Percentiles rank a stretch among this genome's conserved stretches.
Conservation (phyloP, 768 basidiomycete species). For the Agrocybe chaxingu region DNA sequence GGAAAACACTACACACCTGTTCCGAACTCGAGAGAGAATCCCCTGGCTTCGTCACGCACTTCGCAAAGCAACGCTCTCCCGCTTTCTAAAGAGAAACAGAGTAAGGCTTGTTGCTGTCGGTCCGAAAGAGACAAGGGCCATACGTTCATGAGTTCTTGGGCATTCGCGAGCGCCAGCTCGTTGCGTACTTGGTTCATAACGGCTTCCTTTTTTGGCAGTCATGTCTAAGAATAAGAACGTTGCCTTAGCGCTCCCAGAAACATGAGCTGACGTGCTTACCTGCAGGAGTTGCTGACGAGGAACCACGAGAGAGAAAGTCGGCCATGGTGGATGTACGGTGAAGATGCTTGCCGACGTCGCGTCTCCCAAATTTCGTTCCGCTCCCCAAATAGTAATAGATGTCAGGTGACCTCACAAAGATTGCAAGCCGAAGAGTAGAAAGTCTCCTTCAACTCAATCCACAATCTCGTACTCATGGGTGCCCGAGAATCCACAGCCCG, state of each 20-base stretch:
- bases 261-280: constrained; percentile 17
- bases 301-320: constrained; percentile 43
- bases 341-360: no score
- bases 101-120: background rate
- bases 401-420: no score
- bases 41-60: constrained; percentile 77
- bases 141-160: constrained; percentile 81
- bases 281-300: constrained; percentile 25
- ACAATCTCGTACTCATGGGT: constrained; percentile 46
- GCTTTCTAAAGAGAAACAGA: constrained; percentile 54
- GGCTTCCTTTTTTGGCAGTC: constrained; percentile 47
- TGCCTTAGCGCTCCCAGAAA: background rate
- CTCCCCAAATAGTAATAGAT: no score
- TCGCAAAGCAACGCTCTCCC: constrained; percentile 73
- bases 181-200: constrained; percentile 63
- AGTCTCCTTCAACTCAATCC: background rate
- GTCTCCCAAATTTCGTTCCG: no score
- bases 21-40: constrained; percentile 66
- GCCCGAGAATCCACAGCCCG: constrained; percentile 60
- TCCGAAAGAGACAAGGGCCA: background rate
- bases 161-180: constrained; percentile 72
- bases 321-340: constrained; percentile 33
- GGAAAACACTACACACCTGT: constrained; percentile 45
- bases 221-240: constrained; percentile 29
- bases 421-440: no score